Evolutionary conservation across 805 yeast species (phyloP), one percentile per base, ranked within the genome.

Genomic region (Candida dendrica): DNA sequence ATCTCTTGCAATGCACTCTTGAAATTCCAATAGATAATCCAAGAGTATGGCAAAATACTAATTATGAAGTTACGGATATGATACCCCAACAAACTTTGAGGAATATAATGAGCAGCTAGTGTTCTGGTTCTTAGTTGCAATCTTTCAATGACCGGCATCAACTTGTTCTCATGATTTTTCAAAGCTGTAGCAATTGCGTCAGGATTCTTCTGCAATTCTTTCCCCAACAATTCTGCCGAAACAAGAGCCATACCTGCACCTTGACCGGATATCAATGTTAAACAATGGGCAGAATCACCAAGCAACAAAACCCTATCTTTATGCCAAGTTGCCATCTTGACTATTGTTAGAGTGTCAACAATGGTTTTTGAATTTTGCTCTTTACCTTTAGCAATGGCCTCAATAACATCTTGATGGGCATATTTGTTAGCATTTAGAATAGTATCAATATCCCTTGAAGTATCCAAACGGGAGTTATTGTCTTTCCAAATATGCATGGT

Each of bases 361-460:
- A 27, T 27, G 13, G 13, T 4, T 13, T 32, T 15, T 32, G 34
- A 15, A 32, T 15, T 17, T 13, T 32, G 19, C 4, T 6, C 4
- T 13, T 17, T 15, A 32, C 17, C 34, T 13, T 6, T 32, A 4
- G 11, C 4, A 17, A 32, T 32, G 4, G 19, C 34, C 5, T 32
- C 34, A 32, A 16, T 6, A 15, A 32, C 22, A 33, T 34, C 36
- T 27, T 9, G 9, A 27, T 27, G 5, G n/a, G 30, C 30, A 22
- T 37, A 42, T 17, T 42, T 36, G 31, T 34, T n/a, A 5, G 18
- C 7, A 27, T 42, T 40, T 6, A 19, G 32, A 8, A 36, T 31
- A 22, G 39, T 42, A 10, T 39, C 45, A 14, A 29, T 4, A 14
- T 39, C 33, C 15, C 19, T 37, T 1, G 40, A 38, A 16, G 38